Conservation (phyloP, 2,329 filamentous ascomycete species). For the Macrophomina phaseolina region DNA sequence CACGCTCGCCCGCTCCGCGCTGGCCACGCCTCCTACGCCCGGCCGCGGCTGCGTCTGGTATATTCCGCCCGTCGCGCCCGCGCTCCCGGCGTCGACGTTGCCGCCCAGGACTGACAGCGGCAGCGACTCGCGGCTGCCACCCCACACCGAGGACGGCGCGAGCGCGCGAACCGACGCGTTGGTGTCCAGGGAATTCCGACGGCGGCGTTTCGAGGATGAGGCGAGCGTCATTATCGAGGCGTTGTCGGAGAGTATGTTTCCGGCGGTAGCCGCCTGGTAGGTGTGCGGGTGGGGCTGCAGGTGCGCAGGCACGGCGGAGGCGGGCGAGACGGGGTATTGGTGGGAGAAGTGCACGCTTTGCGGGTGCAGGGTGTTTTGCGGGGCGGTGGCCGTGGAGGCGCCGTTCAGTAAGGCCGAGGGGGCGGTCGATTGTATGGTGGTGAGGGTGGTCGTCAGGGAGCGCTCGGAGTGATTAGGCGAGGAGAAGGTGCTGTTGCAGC, state of each 20-base stretch:
- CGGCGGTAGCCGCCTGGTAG: slow-evolving; percentile 78
- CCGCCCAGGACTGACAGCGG: slow-evolving; percentile 79
- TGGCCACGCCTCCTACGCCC: slow-evolving; percentile 60
- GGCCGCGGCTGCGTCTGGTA: slow-evolving; percentile 59
- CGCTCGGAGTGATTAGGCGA: slow-evolving; percentile 81
- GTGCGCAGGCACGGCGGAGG: slow-evolving; percentile 75
- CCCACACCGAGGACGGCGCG: slow-evolving; percentile 82
- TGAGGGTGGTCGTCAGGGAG: slow-evolving; percentile 82
- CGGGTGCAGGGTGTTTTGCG: slow-evolving; percentile 40
- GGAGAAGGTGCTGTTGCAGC: slow-evolving; percentile 76
- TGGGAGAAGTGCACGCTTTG: slow-evolving; percentile 61
- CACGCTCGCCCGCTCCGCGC: slow-evolving; percentile 75
- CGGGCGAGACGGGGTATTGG: slow-evolving; percentile 63
- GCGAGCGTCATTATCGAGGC: slow-evolving; percentile 85
- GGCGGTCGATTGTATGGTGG: slow-evolving; percentile 79
- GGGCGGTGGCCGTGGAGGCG: slow-evolving; percentile 35
- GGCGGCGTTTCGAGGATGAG: slow-evolving; percentile 78
- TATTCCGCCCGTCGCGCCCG: slow-evolving; percentile 52
- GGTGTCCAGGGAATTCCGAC: slow-evolving; percentile 81
- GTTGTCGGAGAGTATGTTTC: slow-evolving; percentile 82
- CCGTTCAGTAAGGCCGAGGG: slow-evolving; percentile 57
- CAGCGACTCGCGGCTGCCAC: slow-evolving; percentile 78
- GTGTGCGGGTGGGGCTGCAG: slow-evolving; percentile 70
- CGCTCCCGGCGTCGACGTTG: slow-evolving; percentile 63
- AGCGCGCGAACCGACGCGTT: slow-evolving; percentile 84